Evolutionary conservation across 768 basidiomycete species (phyloP), one percentile per base, ranked within the genome.

Genomic region (Daedaleopsis sinensis): DNA sequence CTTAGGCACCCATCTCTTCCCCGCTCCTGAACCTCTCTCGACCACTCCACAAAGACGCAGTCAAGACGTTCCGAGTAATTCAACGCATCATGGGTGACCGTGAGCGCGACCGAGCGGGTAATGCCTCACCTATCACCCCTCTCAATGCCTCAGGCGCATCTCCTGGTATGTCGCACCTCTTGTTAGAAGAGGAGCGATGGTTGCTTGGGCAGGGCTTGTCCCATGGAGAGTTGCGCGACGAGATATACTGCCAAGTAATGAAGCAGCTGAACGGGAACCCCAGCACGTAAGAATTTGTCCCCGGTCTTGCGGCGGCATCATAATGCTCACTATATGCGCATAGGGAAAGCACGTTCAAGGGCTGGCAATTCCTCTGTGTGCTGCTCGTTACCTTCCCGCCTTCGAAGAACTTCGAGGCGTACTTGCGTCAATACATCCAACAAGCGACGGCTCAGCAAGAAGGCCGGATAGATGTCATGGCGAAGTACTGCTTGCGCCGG

Each of bases 1-100:
- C 46, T 15, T 53, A 90, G 84, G 68, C 81, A 0, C 86, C 90
- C 9, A 78, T 98, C 49, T 77, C 80, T 2, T 83, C 88, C 0
- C 94, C 95, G 2, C 77, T 98, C 15, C 83, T 98, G 19, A 80
- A 86, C 6, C 74, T 93, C 10, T 87, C 87, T 57, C 81, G 88
- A 5, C 63, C 80, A 0, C 77, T 94, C 21, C 82, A 85, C 61
- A 88, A 85, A 69, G 90, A 96, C 66, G 92, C 93, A 0, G 83
- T 95, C 57, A 89, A 86, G 69, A 80, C 88, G 5, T 98, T 97
- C 83, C 93, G 91, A 70, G 87, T 93, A 27, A 84, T 96, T 47
- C 96, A 97, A 71, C 89, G 88, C 57, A 85, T 96, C 48, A 98
- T 97, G 94, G 94, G 94, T 42, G 95, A 97, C 69, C 83, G 93